phyloP scores from a whole-genome alignment of 2,329 filamentous ascomycete species.

The Teratosphaeriaceae sp. region DNA sequence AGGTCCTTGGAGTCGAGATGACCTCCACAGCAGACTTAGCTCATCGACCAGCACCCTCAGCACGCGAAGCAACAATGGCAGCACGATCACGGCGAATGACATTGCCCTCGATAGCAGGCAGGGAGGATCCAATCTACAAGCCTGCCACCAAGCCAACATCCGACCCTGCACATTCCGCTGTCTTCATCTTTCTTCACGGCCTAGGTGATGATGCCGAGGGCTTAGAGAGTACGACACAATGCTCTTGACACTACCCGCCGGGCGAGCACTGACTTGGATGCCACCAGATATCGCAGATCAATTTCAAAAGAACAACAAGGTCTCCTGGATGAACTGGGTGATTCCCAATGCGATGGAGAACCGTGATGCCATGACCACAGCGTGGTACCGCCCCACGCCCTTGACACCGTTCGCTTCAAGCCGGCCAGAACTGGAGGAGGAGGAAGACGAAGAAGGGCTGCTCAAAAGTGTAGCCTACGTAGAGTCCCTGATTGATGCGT shows the following conservation, averaged over 20 bases:
- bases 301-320: conserved; percentile 43
- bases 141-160: conserved; percentile 28
- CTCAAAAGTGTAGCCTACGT: conserved; percentile 34
- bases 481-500: conserved; percentile 36
- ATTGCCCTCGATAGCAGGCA: conserved; percentile 19
- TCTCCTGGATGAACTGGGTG: conserved; percentile 44
- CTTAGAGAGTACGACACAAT: conserved; percentile 30
- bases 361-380: conserved; percentile 39
- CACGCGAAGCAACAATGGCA: conserved; percentile 1
- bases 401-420: conserved; percentile 25
- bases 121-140: conserved; percentile 32
- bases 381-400: conserved; percentile 30
- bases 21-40: neutral
- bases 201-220: conserved; percentile 42
- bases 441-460: conserved; percentile 42
- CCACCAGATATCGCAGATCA: conserved; percentile 23
- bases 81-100: conserved; percentile 24
- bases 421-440: conserved; percentile 38
- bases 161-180: conserved; percentile 34
- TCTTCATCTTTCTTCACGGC: conserved; percentile 38
- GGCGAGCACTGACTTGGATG: neutral
- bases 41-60: neutral
- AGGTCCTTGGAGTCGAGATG: neutral
- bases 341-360: conserved; percentile 45
- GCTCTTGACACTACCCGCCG: neutral